Percentiles rank a stretch among this genome's conserved stretches.
Conservation (phyloP, 139 green algal species). For the Diplosphaera chodatii region DNA sequence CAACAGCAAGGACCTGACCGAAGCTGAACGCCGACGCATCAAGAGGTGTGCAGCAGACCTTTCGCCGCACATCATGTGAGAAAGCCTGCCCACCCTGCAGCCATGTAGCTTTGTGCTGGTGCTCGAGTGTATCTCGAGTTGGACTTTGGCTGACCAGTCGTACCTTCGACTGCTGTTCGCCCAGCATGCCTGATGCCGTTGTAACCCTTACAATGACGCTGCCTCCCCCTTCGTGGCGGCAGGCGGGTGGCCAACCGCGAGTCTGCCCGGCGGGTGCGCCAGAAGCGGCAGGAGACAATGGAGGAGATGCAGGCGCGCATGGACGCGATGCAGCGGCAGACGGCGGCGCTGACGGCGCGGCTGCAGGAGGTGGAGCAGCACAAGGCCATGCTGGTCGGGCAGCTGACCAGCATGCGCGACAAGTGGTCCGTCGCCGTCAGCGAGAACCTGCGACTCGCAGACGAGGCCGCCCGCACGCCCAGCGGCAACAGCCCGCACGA, state of each 20-base stretch:
- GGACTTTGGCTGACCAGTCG: no score
- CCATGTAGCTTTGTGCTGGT: no score
- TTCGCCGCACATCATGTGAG: no score
- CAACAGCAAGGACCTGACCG: conserved; percentile 13
- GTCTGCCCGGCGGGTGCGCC: conserved; percentile 28
- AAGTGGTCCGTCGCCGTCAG: conserved; percentile 6
- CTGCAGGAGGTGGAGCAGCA: conserved; percentile 20
- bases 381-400: conserved; percentile 15
- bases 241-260: conserved; percentile 39
- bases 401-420: conserved; percentile 18
- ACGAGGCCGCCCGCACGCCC: background rate
- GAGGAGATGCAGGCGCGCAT: conserved; percentile 25
- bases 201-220: no score
- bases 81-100: no score
- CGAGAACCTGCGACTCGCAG: conserved; percentile 16
- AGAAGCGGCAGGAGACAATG: conserved; percentile 19
- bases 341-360: conserved; percentile 20
- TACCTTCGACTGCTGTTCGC: no score
- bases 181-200: no score
- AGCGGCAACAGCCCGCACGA: background rate
- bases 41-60: conserved; percentile 24
- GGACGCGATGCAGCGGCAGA: conserved; percentile 25
- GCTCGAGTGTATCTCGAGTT: no score
- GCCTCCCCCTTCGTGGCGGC: background rate
- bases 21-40: conserved; percentile 27